Base-by-base conservation (phyloP, 345 rosid species). In the Draba incana region DNA sequence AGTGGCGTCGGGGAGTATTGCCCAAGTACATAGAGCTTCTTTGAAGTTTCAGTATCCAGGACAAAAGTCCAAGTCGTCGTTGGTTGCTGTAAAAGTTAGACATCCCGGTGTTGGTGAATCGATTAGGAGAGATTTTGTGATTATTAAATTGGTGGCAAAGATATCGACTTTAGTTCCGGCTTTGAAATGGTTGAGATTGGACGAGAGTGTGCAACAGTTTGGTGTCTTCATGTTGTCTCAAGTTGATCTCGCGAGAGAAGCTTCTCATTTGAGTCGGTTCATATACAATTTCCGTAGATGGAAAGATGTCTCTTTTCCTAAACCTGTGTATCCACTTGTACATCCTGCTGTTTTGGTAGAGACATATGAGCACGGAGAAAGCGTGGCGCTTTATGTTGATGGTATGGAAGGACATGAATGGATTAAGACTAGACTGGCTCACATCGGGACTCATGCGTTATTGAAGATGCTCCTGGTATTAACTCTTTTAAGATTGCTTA, bases 301-400 rank as follows among this genome's bases (percentile, higher is more conserved):
- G 96, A 89, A 85, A 80, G 92, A 95, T 83, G 99, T 95, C 47
- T 92, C 99, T 52, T 95, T 92, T 68, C 99, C 99, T 12, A 92
- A 88, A 81, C 99, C 99, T 49, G 88, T 92, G 57, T 95, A 91
- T 78, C 99, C 99, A 5, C 88, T 95, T 60, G 98, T 95, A 53
- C 99, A 95, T 70, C 99, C 99, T 46, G 98, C 99, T 81, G 99
- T 92, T 79, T 82, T 95, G 78, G 97, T 92, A 60, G 99, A 95
- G 71, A 86, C 89, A 42, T 95, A 88, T 69, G 99, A 95, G 84
- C 96, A 85, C 10, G 99, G 98, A 63, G 98, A 95, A 73, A 71
- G 99, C 42, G 97, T 95, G 68, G 79, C 92, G 44, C 88, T 63
- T 67, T 92, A 83, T 67, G 92, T 95, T 39, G 98, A 95, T 82